These are phyloP conservation scores for Oryza longistaminata DNA, from an alignment of 176 grass and related monocot species.

Conservation along the genomic window DNA sequence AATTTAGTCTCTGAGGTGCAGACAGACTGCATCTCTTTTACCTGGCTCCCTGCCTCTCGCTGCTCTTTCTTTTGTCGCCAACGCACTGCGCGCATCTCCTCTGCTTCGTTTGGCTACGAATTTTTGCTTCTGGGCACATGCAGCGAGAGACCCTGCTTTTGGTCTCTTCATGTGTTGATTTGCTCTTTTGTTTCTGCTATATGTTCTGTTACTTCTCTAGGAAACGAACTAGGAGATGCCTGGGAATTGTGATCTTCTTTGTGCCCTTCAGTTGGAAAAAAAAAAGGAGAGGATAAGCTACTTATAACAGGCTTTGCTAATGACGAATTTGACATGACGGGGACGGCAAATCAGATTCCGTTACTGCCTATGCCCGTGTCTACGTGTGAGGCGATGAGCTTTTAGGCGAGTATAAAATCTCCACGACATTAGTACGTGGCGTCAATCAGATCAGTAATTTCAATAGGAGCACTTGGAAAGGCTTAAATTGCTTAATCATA, in stretches of 20 bases:
- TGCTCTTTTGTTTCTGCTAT: neutral
- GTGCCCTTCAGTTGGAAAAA: neutral
- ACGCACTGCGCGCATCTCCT: neutral
- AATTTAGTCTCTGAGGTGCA: neutral
- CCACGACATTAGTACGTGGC: constrained; percentile 22
- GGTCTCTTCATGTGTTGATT: neutral
- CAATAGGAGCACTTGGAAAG: neutral
- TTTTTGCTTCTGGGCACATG: constrained; percentile 15
- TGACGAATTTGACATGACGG: neutral
- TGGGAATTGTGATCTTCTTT: neutral
- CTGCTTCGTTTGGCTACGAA: constrained; percentile 7
- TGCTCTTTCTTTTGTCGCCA: neutral
- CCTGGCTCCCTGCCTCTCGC: neutral
- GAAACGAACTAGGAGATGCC: neutral
- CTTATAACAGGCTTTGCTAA: neutral
- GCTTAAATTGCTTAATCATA: neutral
- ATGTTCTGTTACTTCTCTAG: neutral
- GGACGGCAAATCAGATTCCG: neutral
- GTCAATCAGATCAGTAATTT: neutral
- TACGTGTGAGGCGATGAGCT: neutral
- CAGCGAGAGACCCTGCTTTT: neutral
- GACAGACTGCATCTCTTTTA: neutral
- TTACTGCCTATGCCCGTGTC: neutral
- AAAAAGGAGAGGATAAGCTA: neutral
- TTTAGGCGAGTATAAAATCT: constrained; percentile 22